These are phyloP conservation scores for Tuber melanosporum DNA, from an alignment of 495 filamentous ascomycete species.

Conservation along the genomic window DNA sequence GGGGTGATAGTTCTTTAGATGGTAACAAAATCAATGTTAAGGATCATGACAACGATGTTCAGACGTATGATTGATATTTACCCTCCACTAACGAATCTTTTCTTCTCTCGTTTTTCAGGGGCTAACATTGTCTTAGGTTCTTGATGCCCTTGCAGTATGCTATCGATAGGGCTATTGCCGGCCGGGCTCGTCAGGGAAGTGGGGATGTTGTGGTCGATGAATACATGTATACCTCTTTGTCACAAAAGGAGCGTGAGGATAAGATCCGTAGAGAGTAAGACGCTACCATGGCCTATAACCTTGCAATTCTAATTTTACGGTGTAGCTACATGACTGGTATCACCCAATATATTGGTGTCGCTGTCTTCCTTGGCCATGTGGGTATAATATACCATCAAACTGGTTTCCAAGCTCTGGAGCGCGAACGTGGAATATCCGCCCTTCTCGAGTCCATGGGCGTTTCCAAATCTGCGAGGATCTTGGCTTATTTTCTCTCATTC, in stretches of 20 bases:
- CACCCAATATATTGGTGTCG: conserved; percentile 60
- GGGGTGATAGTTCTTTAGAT: conserved; percentile 61
- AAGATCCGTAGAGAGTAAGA: conserved; percentile 48
- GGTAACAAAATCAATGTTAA: conserved; percentile 52
- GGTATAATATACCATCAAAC: conserved; percentile 69
- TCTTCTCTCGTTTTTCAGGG: neutral
- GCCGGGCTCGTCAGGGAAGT: conserved; percentile 15
- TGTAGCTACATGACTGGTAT: conserved; percentile 61
- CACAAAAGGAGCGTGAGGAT: conserved; percentile 56
- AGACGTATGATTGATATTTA: conserved; percentile 51
- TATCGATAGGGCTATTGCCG: conserved; percentile 65
- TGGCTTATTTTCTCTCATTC: conserved; percentile 64
- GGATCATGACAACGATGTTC: conserved; percentile 56
- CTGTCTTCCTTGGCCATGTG: conserved; percentile 62
- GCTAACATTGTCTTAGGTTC: conserved; percentile 13
- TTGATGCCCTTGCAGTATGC: conserved; percentile 70
- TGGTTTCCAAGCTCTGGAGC: conserved; percentile 67
- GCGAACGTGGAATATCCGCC: conserved; percentile 72
- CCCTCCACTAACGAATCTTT: neutral
- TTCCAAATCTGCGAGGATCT: conserved; percentile 60
- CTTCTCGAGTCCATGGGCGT: conserved; percentile 79
- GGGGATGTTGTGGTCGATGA: conserved; percentile 48
- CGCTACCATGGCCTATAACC: neutral
- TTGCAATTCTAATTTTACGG: neutral
- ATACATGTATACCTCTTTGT: conserved; percentile 66